Percentiles rank a stretch among this genome's conserved stretches.
Evolutionary conservation across 352 stramenopile species (phyloP).

Genomic region (Phytopythium cucurbitacearum): DNA sequence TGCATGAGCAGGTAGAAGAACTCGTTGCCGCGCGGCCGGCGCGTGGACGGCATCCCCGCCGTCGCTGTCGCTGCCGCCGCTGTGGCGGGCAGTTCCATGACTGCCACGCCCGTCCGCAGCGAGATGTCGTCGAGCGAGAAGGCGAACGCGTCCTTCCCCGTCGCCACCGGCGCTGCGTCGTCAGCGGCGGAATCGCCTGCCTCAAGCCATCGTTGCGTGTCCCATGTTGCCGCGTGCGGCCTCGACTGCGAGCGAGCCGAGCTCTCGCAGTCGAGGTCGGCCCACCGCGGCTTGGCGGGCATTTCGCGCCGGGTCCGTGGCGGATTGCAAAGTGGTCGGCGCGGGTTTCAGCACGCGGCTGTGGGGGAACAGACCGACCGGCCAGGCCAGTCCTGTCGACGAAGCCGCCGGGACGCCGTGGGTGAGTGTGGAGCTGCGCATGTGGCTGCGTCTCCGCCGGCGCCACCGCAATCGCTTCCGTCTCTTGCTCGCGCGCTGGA

Average conservation of each 20-base stretch:
- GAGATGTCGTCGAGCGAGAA: slow-evolving; percentile 20
- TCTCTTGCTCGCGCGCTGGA: no score
- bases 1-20: slow-evolving; percentile 1
- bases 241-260: not conserved
- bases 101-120: slow-evolving; percentile 31
- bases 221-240: not conserved
- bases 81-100: slow-evolving; percentile 2
- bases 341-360: no score
- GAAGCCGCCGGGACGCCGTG: no score
- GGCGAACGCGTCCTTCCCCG: not conserved
- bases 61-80: no score
- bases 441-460: no score
- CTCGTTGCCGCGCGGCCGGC: not conserved
- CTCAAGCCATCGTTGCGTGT: not conserved
- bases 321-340: no score
- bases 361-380: no score
- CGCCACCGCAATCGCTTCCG: no score
- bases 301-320: not conserved
- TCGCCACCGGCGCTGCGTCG: not conserved
- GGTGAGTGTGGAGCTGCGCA: no score
- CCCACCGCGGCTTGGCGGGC: slow-evolving; percentile 2
- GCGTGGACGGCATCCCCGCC: no score
- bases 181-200: not conserved
- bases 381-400: no score
- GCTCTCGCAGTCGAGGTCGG: slow-evolving; percentile 1